These are phyloP conservation scores for Hypoxylon sp. DNA, from an alignment of 2,329 filamentous ascomycete genomes.

Conservation along the genomic window DNA sequence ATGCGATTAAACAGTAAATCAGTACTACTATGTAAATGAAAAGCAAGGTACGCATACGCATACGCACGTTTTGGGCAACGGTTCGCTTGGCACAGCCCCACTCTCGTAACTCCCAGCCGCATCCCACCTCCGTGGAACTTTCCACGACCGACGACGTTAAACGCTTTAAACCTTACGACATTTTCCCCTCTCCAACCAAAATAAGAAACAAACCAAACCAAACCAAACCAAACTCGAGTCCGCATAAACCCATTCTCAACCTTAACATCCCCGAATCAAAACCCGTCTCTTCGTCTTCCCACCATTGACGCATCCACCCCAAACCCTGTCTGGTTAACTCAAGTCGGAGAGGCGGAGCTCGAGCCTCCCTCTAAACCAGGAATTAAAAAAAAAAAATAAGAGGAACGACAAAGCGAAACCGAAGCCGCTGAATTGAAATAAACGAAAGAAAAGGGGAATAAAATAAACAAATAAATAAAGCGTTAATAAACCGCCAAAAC, in stretches of 20 bases:
- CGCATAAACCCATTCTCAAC: conserved; percentile 9
- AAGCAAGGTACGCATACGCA: too few species aligned
- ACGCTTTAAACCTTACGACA: conserved; percentile 18
- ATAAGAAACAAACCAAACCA: too few species aligned
- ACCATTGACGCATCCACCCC: neutral
- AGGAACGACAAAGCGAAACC: too few species aligned
- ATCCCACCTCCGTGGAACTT: conserved; percentile 31
- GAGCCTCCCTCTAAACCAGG: conserved; percentile 4
- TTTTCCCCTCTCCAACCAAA: conserved; percentile 18
- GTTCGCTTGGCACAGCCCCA: conserved; percentile 3
- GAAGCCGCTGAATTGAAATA: too few species aligned
- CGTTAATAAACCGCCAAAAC: conserved; percentile 44
- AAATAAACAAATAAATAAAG: too few species aligned
- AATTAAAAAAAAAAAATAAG: conserved; percentile 7
- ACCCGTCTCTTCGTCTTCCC: neutral
- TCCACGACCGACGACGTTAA: conserved; percentile 20
- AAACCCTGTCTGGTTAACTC: conserved; percentile 15
- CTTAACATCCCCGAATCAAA: conserved; percentile 1
- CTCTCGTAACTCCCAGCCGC: conserved; percentile 10
- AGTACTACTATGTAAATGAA: neutral
- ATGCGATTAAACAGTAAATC: neutral
- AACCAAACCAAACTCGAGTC: too few species aligned
- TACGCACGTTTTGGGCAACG: conserved; percentile 5
- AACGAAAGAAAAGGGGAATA: too few species aligned
- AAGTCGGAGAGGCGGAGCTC: conserved; percentile 24